A percentile compares a stretch with the other conserved stretches of the same genome.
These are phyloP conservation scores for Calonectria hongkongensis DNA, from an alignment of 2,329 filamentous ascomycete genomes.

Conservation along the genomic window DNA sequence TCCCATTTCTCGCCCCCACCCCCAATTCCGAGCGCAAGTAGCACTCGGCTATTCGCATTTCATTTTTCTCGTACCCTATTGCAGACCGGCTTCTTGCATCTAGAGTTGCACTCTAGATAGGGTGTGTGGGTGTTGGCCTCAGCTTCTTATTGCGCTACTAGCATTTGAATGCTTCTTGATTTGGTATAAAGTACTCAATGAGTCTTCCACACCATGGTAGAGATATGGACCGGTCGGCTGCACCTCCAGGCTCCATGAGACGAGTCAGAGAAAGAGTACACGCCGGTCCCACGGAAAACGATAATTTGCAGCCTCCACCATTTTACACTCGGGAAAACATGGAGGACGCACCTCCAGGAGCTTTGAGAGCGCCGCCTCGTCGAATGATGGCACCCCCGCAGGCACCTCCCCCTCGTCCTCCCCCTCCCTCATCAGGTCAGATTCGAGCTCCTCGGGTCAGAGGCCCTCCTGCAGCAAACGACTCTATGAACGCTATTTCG, in stretches of 20 bases:
- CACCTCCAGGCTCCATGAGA: conserved; percentile 69
- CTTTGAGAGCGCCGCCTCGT: conserved; percentile 53
- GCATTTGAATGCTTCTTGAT: conserved; percentile 48
- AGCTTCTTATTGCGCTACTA: conserved; percentile 41
- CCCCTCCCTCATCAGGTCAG: conserved; percentile 37
- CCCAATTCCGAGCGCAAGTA: conserved; percentile 39
- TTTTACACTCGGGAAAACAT: conserved; percentile 52
- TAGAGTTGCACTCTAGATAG: conserved; percentile 48
- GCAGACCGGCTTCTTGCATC: conserved; percentile 50
- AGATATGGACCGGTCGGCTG: conserved; percentile 68
- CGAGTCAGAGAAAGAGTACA: conserved; percentile 73
- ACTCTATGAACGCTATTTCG: conserved; percentile 64
- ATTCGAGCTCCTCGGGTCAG: conserved; percentile 46
- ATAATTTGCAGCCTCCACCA: conserved; percentile 47
- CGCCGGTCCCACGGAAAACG: conserved; percentile 57
- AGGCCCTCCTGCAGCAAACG: conserved; percentile 40
- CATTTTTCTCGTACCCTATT: conserved; percentile 40
- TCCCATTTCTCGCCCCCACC: conserved; percentile 24
- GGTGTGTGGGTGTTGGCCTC: conserved; percentile 41
- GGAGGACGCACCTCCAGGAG: conserved; percentile 53
- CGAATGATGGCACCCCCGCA: conserved; percentile 51
- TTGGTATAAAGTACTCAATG: conserved; percentile 66
- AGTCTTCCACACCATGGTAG: conserved; percentile 73
- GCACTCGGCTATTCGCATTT: conserved; percentile 45
- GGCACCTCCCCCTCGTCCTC: conserved; percentile 24